Percentiles rank a stretch among this genome's conserved stretches.
These are phyloP conservation scores for Aspergillus versicolor DNA, from an alignment of 2,329 filamentous ascomycete species.

Conservation along the genomic window DNA sequence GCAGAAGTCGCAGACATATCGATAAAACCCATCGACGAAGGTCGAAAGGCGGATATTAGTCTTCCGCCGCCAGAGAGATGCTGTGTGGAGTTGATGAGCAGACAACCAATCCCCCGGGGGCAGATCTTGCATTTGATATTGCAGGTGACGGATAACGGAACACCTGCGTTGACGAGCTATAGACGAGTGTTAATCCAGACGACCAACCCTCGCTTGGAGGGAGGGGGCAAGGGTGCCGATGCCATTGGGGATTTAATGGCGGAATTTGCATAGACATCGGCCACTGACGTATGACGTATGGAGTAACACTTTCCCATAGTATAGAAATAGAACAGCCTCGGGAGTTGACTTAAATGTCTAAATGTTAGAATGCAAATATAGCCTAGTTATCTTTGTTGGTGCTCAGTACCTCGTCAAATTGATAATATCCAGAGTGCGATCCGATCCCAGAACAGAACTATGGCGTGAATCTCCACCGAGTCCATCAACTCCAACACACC, in stretches of 20 bases:
- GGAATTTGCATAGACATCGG: background rate
- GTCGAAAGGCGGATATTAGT: constrained; percentile 14
- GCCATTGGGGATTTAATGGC: constrained; percentile 8
- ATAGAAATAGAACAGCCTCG: too few species aligned
- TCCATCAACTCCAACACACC: background rate
- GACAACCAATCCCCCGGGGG: constrained; percentile 5
- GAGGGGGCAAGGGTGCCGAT: constrained; percentile 6
- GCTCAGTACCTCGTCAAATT: too few species aligned
- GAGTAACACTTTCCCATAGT: too few species aligned
- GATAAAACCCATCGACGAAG: constrained; percentile 14
- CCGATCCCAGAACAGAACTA: too few species aligned
- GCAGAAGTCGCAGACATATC: constrained; percentile 18
- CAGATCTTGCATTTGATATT: constrained; percentile 22
- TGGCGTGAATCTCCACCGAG: too few species aligned
- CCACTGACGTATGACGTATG: background rate
- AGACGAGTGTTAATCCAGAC: constrained; percentile 24
- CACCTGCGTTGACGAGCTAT: constrained; percentile 21
- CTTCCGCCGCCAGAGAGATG: constrained; percentile 19
- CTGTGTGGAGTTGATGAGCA: constrained; percentile 17
- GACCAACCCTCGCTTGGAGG: constrained; percentile 13
- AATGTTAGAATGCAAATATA: too few species aligned
- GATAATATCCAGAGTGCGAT: too few species aligned
- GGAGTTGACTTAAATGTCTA: too few species aligned
- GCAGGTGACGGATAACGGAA: constrained; percentile 22
- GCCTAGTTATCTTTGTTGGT: too few species aligned